phyloP scores from a whole-genome alignment of 225 moss, liverwort and hornwort species.

The Bryum argenteum region DNA sequence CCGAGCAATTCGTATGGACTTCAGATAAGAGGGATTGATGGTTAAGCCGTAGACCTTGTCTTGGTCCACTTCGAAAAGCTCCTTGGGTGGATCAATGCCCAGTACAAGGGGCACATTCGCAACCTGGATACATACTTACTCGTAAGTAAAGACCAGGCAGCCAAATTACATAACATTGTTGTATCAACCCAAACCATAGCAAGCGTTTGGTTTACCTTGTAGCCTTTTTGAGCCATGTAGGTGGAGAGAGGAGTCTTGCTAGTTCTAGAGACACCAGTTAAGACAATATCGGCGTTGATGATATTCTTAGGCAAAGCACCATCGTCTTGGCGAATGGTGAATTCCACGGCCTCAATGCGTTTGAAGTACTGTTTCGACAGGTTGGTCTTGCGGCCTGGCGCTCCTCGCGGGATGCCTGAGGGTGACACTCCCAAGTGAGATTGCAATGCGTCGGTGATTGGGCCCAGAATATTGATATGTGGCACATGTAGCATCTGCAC shows the following conservation, averaged over 20 bases:
- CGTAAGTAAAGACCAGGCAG: neutral
- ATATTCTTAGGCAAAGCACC: constrained; percentile 91
- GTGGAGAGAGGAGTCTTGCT: constrained; percentile 99
- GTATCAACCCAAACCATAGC: neutral
- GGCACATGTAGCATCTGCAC: constrained; percentile 74
- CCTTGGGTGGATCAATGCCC: constrained; percentile 88
- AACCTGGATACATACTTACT: constrained; percentile 41
- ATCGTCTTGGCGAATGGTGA: constrained; percentile 94
- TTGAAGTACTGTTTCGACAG: constrained; percentile 95
- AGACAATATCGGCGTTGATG: constrained; percentile 71
- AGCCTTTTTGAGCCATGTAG: constrained; percentile 96
- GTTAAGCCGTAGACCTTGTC: constrained; percentile 86
- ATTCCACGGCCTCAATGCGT: constrained; percentile 94
- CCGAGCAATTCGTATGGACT: constrained; percentile 78
- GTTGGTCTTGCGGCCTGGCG: constrained; percentile 69
- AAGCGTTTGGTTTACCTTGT: constrained; percentile 59
- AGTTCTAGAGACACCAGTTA: constrained; percentile 89
- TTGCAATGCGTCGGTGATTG: constrained; percentile 77
- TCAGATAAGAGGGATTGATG: constrained; percentile 78
- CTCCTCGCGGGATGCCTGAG: constrained; percentile 86
- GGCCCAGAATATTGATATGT: constrained; percentile 82
- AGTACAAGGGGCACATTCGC: constrained; percentile 90
- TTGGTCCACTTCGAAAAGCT: constrained; percentile 83
- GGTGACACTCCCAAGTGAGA: constrained; percentile 84
- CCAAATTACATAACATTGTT: neutral